Evolutionary conservation across 345 rosid genomes (phyloP), one percentile per base, ranked within the genome.

Genomic region (Toxicodendron radicans): DNA sequence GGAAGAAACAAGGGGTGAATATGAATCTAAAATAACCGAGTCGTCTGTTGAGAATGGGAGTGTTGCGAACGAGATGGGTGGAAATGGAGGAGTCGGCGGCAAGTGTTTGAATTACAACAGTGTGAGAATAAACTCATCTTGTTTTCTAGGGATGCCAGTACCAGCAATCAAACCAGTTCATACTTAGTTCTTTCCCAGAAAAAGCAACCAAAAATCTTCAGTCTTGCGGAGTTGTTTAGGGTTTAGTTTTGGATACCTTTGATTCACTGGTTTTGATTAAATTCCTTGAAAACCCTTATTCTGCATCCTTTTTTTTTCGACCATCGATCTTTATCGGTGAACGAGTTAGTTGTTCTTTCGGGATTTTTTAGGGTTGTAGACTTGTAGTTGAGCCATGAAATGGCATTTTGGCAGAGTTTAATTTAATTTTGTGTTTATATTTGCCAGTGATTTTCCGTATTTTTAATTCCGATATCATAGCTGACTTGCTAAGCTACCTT

Each of bases 101-200:
- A 81, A 71, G 60, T 83, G 82, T 49, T 65, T 83, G 65, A 78
- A 68, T 24, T 83, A 67, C 69, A 66, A 51, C 64, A 71, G 23
- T 23, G 71, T 80, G 21, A 70, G 58, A 10, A 24, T 77, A 48
- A 77, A 66, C 27, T 71, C 86, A 14, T 43, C 78, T n/a, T 83
- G 74, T 58, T 79, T 73, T 53, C 75, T 79, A 33, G 79, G 75
- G 23, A 13, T 86, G 76, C 81, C 80, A 18, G 71, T 85, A 4
- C 82, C 85, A 18, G 75, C 85, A 20, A 24, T 78, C 30, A 83
- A 84, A 72, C 84, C 89, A 5, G 76, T 86, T 58, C 84, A 75
- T 11, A 73, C 74, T 60, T 82, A 76, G 78, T 41, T 54, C 27
- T 13, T n/a, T 5, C 24, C 27, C 23, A 38, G 3, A 27, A 17